Evolutionary conservation across 2,329 filamentous ascomycete genomes (phyloP), one percentile per base, ranked within the genome.

Genomic region (Cytospora paraplurivora): DNA sequence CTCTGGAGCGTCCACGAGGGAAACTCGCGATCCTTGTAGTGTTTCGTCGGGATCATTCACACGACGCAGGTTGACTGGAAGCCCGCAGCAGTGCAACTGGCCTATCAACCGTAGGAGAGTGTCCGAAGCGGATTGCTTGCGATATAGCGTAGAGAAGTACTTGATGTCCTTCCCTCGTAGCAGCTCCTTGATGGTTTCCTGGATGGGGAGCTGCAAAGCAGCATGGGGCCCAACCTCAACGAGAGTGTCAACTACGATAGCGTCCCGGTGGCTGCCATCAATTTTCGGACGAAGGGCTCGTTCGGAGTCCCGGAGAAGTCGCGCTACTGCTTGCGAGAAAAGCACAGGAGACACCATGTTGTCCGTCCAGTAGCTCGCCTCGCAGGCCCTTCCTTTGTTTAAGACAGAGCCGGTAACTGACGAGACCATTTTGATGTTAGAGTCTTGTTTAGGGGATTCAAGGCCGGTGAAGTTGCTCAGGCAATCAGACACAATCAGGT

Each of bases 221-320:
- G 71, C 70, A 37, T 77, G 75, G 7, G 75, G 74, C 0, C 75
- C 76, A 50, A 76, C 67, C 61, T 76, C 75, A 41, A 76, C 68
- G 49, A 74, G 57, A 47, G 71, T 65, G 47, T 73, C 68, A 3
- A 75, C 49, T 27, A 62, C 56, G 60, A 64, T 57, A 44, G 69
- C 38, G 60, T 63, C 57, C 47, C 21, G n/a, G 53, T 61, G 19
- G n/a, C n/a, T 27, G 21, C 47, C 47, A 19, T 27, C 47, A 21
- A 50, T 7, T 13, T 50, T 50, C n/a, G n/a, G 6, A 50, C 47
- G 17, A 13, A 27, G n/a, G 21, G n/a, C 10, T 27, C 21, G n/a
- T 12, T 19, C 47, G 21, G n/a, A 7, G 7, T 19, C 21, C 47
- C n/a, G 21, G n/a, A 50, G n/a, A 50, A 50, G 47, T 5, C 68